Percentiles rank a stretch among this genome's conserved stretches.
These are phyloP conservation scores for Microdochium bolleyi DNA, from an alignment of 2,329 filamentous ascomycete species.

Conservation along the genomic window DNA sequence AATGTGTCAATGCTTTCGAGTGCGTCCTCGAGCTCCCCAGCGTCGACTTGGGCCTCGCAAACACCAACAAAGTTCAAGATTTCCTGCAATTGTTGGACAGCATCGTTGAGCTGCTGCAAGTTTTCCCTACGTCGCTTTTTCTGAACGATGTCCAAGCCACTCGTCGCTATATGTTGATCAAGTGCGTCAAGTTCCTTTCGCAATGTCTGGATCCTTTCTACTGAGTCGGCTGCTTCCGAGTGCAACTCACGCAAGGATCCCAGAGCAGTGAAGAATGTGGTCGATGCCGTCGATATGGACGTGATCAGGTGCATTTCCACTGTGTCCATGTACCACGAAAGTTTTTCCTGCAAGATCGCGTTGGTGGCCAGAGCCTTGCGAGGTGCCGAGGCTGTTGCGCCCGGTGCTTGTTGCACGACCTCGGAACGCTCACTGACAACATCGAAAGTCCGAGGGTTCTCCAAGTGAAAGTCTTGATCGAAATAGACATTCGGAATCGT, in stretches of 20 bases:
- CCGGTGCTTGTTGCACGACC: conserved; percentile 66
- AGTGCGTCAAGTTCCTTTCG: conserved; percentile 72
- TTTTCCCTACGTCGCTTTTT: conserved; percentile 79
- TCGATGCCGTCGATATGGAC: conserved; percentile 91
- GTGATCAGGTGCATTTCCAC: conserved; percentile 95
- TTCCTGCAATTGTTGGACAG: conserved; percentile 73
- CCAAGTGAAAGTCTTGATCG: conserved; percentile 87
- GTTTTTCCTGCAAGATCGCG: conserved; percentile 92
- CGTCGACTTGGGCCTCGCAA: conserved; percentile 77
- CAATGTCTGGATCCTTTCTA: conserved; percentile 74
- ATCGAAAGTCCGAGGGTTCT: conserved; percentile 94
- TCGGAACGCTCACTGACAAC: conserved; percentile 94
- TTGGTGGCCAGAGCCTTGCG: conserved; percentile 91
- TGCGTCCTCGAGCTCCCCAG: conserved; percentile 74
- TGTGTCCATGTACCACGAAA: conserved; percentile 99
- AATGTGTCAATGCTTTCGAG: conserved; percentile 69
- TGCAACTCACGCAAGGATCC: conserved; percentile 88
- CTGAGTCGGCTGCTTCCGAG: conserved; percentile 84
- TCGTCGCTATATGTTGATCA: conserved; percentile 80
- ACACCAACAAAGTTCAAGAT: conserved; percentile 67
- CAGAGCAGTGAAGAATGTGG: conserved; percentile 90
- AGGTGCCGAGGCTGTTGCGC: conserved; percentile 46
- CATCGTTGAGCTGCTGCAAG: conserved; percentile 70
- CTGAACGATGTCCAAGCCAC: conserved; percentile 77
- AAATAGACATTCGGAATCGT: conserved; percentile 93